Conservation (phyloP, 495 filamentous ascomycete species). For the Hypoxylon intermedium region DNA sequence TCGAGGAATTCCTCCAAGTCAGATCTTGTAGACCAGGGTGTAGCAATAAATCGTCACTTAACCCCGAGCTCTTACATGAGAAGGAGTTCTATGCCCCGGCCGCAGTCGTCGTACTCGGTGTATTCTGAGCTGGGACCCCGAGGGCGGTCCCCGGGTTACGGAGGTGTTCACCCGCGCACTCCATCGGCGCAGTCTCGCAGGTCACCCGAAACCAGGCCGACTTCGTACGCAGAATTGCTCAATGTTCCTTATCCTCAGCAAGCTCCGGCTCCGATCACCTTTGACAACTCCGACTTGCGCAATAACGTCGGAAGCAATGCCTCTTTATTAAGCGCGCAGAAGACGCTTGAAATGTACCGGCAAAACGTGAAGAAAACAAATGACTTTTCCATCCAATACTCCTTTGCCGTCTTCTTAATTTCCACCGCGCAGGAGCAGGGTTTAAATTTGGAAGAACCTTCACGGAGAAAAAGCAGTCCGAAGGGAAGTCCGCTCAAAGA, state of each 20-base stretch:
- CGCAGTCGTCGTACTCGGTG: slow-evolving; percentile 73
- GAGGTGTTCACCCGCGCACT: slow-evolving; percentile 54
- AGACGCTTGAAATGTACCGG: slow-evolving; percentile 97
- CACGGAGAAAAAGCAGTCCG: slow-evolving; percentile 51
- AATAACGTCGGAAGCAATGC: slow-evolving; percentile 85
- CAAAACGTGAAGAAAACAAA: slow-evolving; percentile 96
- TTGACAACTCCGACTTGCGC: slow-evolving; percentile 80
- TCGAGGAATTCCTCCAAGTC: slow-evolving; percentile 54
- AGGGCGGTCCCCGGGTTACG: slow-evolving; percentile 65
- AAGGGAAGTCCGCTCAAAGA: slow-evolving; percentile 53
- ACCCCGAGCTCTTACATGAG: slow-evolving; percentile 59
- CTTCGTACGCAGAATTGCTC: slow-evolving; percentile 85
- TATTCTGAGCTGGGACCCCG: slow-evolving; percentile 69
- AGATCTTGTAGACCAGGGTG: slow-evolving; percentile 51
- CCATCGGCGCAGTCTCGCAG: slow-evolving; percentile 68
- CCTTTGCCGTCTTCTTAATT: slow-evolving; percentile 93
- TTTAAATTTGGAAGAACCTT: slow-evolving; percentile 48
- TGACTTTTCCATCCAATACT: slow-evolving; percentile 86
- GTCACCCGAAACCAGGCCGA: slow-evolving; percentile 78
- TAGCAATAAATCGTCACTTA: slow-evolving; percentile 62
- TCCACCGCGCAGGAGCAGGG: slow-evolving; percentile 77
- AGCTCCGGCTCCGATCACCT: slow-evolving; percentile 71
- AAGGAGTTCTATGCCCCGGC: slow-evolving; percentile 66
- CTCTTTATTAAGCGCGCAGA: slow-evolving; percentile 83
- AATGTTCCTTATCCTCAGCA: slow-evolving; percentile 90